Evolutionary conservation across 768 basidiomycete species (phyloP).

Genomic region (Fomitopsis serialis): DNA sequence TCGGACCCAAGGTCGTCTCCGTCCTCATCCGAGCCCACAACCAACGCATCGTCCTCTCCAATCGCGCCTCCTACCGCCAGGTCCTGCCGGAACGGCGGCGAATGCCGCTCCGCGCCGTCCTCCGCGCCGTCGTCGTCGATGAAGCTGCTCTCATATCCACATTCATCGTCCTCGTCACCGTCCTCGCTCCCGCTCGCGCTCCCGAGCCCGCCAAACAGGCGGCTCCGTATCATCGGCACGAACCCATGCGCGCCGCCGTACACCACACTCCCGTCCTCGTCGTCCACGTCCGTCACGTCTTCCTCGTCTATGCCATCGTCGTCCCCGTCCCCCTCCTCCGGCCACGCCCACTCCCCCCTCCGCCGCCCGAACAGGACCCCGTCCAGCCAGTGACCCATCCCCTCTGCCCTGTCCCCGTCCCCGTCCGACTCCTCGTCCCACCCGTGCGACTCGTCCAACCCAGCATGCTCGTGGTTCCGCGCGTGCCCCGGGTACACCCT

Average conservation of each 20-base stretch:
- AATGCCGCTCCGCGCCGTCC: too few species aligned
- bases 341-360: constrained; percentile 12
- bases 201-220: not conserved
- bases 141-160: constrained; percentile 51
- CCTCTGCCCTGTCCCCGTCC: constrained; percentile 2
- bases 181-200: constrained; percentile 14
- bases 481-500: constrained; percentile 53
- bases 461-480: constrained; percentile 7
- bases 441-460: not conserved
- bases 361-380: constrained; percentile 7
- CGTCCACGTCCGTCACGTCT: constrained; percentile 21
- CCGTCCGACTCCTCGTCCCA: constrained; percentile 7
- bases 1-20: too few species aligned
- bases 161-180: constrained; percentile 27
- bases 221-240: constrained; percentile 10
- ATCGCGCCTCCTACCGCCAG: too few species aligned
- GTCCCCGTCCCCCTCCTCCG: constrained; percentile 33
- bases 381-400: constrained; percentile 2
- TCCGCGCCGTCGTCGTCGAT: constrained; percentile 39
- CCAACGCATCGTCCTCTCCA: too few species aligned
- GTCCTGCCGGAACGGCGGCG: too few species aligned
- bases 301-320: constrained; percentile 11
- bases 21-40: too few species aligned
- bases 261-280: constrained; percentile 16
- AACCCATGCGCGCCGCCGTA: not conserved